Conservation (phyloP, 2,329 filamentous ascomycete genomes). For the Calonectria pseudoturangicola region DNA sequence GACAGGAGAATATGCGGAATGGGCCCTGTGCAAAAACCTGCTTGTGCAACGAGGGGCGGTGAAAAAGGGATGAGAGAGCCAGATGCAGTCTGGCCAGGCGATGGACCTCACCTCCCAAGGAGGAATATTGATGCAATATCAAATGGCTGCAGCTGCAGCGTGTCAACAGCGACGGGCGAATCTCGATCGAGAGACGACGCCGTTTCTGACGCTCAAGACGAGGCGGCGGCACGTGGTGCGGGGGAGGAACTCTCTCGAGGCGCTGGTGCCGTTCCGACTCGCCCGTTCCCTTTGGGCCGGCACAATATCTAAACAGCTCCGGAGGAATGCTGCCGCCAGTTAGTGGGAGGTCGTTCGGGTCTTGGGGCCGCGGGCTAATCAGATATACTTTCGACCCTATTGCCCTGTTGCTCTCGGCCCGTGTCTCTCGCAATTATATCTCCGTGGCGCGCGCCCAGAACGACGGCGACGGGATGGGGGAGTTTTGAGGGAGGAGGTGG, state of each 20-base stretch:
- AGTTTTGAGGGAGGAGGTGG: neutral
- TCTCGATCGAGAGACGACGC: conserved; percentile 20
- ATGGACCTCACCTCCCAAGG: neutral
- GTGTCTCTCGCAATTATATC: conserved; percentile 9
- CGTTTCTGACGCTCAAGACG: conserved; percentile 9
- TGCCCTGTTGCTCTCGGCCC: conserved; percentile 6
- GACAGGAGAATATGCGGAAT: neutral
- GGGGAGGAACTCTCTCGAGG: conserved; percentile 8
- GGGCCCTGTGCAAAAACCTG: neutral
- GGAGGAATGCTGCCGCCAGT: conserved; percentile 24
- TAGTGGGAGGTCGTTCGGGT: conserved; percentile 8
- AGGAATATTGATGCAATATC: neutral
- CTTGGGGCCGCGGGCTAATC: conserved; percentile 1
- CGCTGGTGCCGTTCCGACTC: neutral
- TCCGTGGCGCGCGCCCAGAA: neutral
- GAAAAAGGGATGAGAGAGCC: neutral
- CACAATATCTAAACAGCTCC: conserved; percentile 17
- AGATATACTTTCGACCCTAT: conserved; percentile 20
- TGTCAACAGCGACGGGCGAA: neutral
- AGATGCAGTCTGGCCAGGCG: neutral
- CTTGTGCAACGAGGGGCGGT: neutral
- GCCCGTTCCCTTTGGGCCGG: conserved; percentile 28
- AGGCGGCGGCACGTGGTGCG: conserved; percentile 30
- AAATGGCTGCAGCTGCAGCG: conserved; percentile 5
- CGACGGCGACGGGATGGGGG: neutral